Percentiles rank a stretch among this genome's conserved stretches.
Conservation (phyloP, 176 grass and related monocot genomes). For the Carex kokanica region DNA sequence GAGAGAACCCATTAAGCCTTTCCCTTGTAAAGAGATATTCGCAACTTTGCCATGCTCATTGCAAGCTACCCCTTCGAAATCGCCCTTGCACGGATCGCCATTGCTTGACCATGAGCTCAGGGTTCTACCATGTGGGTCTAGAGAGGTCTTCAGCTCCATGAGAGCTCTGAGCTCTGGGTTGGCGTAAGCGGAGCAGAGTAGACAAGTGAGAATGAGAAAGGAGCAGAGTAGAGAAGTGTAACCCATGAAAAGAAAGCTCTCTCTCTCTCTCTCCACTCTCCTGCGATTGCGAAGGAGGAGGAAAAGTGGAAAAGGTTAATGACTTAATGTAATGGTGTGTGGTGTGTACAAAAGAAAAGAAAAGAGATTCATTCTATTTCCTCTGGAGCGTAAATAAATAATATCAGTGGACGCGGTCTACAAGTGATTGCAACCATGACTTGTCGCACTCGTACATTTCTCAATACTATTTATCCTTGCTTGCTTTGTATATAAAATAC, state of each 20-base stretch:
- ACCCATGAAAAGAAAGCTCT: conserved; percentile 17
- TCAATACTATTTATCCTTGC: not conserved
- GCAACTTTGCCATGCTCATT: conserved; percentile 66
- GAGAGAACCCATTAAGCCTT: conserved; percentile 67
- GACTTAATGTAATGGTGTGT: not conserved
- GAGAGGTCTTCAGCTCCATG: conserved; percentile 52
- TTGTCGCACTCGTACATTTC: not conserved
- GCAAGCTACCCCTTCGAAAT: conserved; percentile 79
- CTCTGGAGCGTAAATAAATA: not conserved
- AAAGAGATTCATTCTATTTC: too few species aligned
- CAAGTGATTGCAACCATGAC: not conserved
- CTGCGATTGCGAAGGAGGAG: not conserved
- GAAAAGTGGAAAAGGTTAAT: conserved; percentile 23
- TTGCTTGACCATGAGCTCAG: conserved; percentile 64
- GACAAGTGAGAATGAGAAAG: not conserved
- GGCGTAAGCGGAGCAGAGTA: not conserved
- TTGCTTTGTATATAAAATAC: not conserved
- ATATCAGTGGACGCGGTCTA: not conserved
- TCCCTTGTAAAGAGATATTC: conserved; percentile 91
- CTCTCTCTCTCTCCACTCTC: conserved; percentile 14
- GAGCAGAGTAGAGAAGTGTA: not conserved
- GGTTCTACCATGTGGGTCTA: conserved; percentile 51
- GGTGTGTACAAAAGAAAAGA: not conserved
- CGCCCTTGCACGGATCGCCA: conserved; percentile 53
- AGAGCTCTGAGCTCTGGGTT: conserved; percentile 57